A percentile compares a stretch with the other conserved stretches of the same genome.
These are phyloP conservation scores for Phoma sp. DNA, from an alignment of 2,329 filamentous ascomycete species.

Conservation along the genomic window DNA sequence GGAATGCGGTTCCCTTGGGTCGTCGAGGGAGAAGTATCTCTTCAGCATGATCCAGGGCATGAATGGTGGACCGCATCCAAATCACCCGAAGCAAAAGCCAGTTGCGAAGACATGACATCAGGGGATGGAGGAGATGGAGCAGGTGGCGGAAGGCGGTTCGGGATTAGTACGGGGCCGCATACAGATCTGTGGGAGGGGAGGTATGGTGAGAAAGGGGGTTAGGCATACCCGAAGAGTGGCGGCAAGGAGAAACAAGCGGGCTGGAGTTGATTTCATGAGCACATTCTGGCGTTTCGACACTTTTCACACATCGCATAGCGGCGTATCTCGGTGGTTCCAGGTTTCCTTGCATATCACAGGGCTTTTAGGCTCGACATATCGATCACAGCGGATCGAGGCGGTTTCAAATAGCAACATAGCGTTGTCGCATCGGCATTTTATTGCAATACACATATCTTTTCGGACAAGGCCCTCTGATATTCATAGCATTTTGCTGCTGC, in stretches of 20 bases:
- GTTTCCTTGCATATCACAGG: constrained; percentile 1
- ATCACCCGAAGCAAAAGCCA: constrained; percentile 11
- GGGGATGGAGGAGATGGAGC: not conserved
- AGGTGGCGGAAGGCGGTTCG: too few relatives aligned
- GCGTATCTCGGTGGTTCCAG: not conserved
- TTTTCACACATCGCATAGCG: constrained; percentile 2
- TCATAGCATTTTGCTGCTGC: too few relatives aligned
- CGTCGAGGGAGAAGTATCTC: constrained; percentile 14
- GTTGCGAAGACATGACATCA: constrained; percentile 16
- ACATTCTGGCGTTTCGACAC: constrained; percentile 9
- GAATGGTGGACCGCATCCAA: constrained; percentile 16
- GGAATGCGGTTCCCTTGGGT: constrained; percentile 15
- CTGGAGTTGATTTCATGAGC: constrained; percentile 3
- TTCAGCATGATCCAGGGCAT: constrained; percentile 16
- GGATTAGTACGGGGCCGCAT: not conserved
- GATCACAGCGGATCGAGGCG: not conserved
- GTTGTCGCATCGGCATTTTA: not conserved
- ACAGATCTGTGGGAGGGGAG: not conserved
- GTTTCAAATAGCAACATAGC: not conserved
- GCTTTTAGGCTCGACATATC: not conserved
- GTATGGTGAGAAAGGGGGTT: not conserved
- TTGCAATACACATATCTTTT: not conserved
- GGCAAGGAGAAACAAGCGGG: not conserved
- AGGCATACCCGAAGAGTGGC: not conserved
- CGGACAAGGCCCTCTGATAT: too few relatives aligned